A percentile compares a stretch with the other conserved stretches of the same genome.
Conservation (phyloP, 2,329 filamentous ascomycete species). For the Clonostachys rosea region DNA sequence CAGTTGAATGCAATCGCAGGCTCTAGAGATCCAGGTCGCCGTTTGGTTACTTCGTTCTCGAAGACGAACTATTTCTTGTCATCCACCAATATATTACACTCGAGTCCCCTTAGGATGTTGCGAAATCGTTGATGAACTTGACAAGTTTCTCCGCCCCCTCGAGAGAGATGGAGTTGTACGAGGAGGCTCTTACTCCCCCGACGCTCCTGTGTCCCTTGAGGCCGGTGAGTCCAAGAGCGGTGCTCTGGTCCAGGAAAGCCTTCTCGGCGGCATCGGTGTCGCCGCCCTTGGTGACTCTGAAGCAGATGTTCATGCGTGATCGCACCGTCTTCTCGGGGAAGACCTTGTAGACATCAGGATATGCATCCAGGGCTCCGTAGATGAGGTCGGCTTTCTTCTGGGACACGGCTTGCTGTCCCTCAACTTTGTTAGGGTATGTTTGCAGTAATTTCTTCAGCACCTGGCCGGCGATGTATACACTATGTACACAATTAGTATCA, state of each 20-base stretch:
- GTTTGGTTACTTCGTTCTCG: no score
- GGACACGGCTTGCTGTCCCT: conserved; percentile 70
- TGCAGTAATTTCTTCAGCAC: conserved; percentile 74
- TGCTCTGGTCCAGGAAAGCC: conserved; percentile 70
- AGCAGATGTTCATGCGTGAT: conserved; percentile 94
- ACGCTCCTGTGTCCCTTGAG: conserved; percentile 87
- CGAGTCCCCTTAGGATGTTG: conserved; percentile 16
- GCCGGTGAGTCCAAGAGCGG: conserved; percentile 65
- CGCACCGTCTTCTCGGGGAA: conserved; percentile 72
- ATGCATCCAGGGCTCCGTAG: conserved; percentile 71
- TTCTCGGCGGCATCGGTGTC: conserved; percentile 70
- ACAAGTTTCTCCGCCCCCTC: conserved; percentile 65
- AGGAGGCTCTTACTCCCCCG: conserved; percentile 79
- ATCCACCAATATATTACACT: no score
- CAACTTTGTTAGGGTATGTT: conserved; percentile 63
- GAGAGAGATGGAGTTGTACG: conserved; percentile 80
- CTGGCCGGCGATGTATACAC: conserved; percentile 85
- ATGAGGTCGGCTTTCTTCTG: conserved; percentile 72
- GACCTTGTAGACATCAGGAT: conserved; percentile 68
- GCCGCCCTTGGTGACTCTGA: conserved; percentile 60
- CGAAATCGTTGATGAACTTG: conserved; percentile 54
- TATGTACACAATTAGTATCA: conserved; percentile 15
- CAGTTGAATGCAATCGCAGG: no score
- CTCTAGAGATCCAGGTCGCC: no score
- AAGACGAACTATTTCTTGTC: no score